Evolutionary conservation across 345 rosid genomes (phyloP).

Genomic region (Cardamine resedifolia): DNA sequence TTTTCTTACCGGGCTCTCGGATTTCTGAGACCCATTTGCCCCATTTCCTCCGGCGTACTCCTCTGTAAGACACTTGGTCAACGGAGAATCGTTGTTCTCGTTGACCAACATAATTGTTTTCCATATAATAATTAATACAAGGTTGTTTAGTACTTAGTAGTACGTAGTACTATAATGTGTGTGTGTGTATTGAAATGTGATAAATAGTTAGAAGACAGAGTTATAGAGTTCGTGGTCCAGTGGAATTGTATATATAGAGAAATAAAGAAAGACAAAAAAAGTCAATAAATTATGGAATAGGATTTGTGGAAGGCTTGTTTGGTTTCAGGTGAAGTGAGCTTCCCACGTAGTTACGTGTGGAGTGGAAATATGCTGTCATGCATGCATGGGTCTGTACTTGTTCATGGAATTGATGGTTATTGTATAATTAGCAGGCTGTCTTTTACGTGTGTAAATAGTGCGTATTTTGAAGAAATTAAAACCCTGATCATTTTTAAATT

Average conservation of each 20-base stretch:
- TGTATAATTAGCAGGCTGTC: conserved; percentile 7
- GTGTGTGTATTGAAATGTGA: background rate
- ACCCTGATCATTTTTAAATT: background rate
- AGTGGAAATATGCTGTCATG: conserved; percentile 32
- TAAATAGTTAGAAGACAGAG: background rate
- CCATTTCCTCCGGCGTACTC: conserved; percentile 86
- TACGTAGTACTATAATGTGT: background rate
- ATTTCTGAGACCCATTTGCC: conserved; percentile 98
- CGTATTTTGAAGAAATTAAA: background rate
- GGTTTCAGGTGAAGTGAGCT: conserved; percentile 33
- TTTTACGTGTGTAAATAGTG: conserved; percentile 10
- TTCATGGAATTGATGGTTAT: background rate
- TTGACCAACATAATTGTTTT: conserved; percentile 29
- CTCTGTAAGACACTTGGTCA: conserved; percentile 50
- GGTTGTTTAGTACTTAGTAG: background rate
- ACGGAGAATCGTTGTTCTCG: conserved; percentile 9
- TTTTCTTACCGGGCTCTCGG: conserved; percentile 81
- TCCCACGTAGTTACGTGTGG: conserved; percentile 36
- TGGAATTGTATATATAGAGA: conserved; percentile 31
- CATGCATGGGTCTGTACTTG: conserved; percentile 28
- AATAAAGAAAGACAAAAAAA: background rate
- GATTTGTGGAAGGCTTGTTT: conserved; percentile 16
- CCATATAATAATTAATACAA: conserved; percentile 15
- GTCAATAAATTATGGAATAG: background rate
- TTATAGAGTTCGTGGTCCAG: background rate